These are phyloP conservation scores for Coemansia sp. DNA, from an alignment of 192 early-diverging fungal species.

Conservation along the genomic window DNA sequence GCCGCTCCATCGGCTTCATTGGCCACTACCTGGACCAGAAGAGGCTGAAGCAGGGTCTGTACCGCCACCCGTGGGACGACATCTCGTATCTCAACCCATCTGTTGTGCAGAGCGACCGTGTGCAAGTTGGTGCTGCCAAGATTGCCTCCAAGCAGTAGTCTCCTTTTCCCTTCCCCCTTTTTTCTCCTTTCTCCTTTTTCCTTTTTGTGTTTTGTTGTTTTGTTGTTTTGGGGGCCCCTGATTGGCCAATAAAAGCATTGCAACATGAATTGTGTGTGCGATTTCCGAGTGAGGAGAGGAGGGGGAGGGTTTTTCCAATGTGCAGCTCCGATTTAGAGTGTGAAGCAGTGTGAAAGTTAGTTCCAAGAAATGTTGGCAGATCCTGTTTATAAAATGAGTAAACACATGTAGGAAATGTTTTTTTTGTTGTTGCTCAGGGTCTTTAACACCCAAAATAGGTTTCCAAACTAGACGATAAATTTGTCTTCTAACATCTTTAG, in stretches of 20 bases:
- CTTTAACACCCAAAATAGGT: no score
- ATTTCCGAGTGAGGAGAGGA: neutral
- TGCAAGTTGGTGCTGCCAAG: constrained; percentile 54
- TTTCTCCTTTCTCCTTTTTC: neutral
- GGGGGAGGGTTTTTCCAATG: no score
- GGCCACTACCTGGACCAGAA: constrained; percentile 98
- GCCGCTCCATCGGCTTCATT: constrained; percentile 94
- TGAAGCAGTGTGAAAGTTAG: neutral
- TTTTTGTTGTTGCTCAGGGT: no score
- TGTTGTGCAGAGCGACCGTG: constrained; percentile 41
- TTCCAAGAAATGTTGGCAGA: no score
- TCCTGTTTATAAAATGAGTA: no score
- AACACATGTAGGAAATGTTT: no score
- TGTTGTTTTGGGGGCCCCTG: neutral
- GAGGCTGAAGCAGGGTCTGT: constrained; percentile 96
- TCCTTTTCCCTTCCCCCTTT: neutral
- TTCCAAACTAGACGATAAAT: no score
- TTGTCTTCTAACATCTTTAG: neutral
- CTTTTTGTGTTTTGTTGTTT: neutral
- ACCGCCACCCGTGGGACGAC: constrained; percentile 98
- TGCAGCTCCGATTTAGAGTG: constrained; percentile 5
- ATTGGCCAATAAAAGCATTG: constrained; percentile 4
- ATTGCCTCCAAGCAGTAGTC: constrained; percentile 28
- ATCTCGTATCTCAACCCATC: constrained; percentile 79
- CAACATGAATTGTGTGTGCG: neutral